A percentile compares a stretch with the other conserved stretches of the same genome.
Evolutionary conservation across 192 early-diverging fungal species (phyloP).

Genomic region (Podila clonocystis): DNA sequence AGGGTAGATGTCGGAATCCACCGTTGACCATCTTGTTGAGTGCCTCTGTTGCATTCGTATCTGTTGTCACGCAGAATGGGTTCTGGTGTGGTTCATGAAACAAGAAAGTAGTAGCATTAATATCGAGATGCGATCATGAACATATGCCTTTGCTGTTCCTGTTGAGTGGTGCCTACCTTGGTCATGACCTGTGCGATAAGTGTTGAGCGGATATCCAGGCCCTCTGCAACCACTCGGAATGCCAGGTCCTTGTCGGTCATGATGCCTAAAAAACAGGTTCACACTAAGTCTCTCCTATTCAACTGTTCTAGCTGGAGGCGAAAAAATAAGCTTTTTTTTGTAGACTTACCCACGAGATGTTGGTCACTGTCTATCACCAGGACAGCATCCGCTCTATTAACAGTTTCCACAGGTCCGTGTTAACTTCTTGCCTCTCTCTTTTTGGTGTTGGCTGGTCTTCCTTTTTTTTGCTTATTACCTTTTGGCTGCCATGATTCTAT

Average conservation of each 20-base stretch:
- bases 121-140: neutral
- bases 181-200: conserved; percentile 84
- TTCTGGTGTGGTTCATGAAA: conserved; percentile 31
- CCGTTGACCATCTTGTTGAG: conserved; percentile 82
- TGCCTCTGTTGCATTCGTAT: conserved; percentile 79
- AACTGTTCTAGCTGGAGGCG: neutral
- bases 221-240: conserved; percentile 85
- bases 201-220: conserved; percentile 64
- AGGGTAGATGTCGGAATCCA: conserved; percentile 80
- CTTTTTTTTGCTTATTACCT: conserved; percentile 54
- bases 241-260: conserved; percentile 93
- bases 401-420: no score
- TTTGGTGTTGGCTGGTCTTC: neutral
- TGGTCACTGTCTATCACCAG: conserved; percentile 36
- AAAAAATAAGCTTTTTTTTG: neutral
- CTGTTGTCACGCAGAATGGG: conserved; percentile 84
- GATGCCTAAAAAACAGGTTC: conserved; percentile 72
- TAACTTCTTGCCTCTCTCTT: neutral
- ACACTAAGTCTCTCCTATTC: conserved; percentile 62
- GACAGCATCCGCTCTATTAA: conserved; percentile 36
- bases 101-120: neutral
- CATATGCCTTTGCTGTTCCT: neutral
- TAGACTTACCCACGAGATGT: conserved; percentile 61
- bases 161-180: conserved; percentile 65
- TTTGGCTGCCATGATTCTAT: conserved; percentile 36